Conservation (phyloP, 768 basidiomycete genomes). For the Guyanaporus albipodus region DNA sequence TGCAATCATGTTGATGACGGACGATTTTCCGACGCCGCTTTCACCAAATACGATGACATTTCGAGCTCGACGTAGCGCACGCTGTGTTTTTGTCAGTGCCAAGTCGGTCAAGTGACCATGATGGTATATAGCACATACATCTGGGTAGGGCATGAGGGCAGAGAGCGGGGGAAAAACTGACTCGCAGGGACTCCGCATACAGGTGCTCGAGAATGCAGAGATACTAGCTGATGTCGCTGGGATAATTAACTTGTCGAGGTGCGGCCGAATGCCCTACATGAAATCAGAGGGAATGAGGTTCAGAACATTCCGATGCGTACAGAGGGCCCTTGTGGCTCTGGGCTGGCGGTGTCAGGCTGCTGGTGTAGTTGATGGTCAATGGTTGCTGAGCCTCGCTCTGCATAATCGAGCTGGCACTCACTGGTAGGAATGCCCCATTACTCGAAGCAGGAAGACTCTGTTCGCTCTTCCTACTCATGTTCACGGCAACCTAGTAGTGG, state of each 20-base stretch:
- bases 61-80: slow-evolving; percentile 4
- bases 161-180: slow-evolving; percentile 3
- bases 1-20: slow-evolving; percentile 38
- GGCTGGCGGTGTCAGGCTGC: neutral
- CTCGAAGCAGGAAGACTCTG: neutral
- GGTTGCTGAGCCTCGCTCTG: neutral
- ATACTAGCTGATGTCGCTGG: neutral
- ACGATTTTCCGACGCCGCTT: slow-evolving; percentile 39
- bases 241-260: slow-evolving; percentile 13
- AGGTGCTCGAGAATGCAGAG: neutral
- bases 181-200: slow-evolving; percentile 11
- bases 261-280: slow-evolving; percentile 9
- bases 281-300: neutral
- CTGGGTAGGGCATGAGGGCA: slow-evolving; percentile 5
- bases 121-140: slow-evolving; percentile 5
- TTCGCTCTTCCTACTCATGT: neutral
- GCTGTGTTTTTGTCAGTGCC: slow-evolving; percentile 8
- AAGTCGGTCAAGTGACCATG: neutral
- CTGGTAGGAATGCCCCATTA: neutral
- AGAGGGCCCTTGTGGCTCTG: slow-evolving; percentile 1
- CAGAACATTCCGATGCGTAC: neutral
- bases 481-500: neutral
- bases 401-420: slow-evolving; percentile 3
- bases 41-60: slow-evolving; percentile 43
- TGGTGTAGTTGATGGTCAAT: slow-evolving; percentile 1